Base-by-base conservation (phyloP, 2,329 filamentous ascomycete species). In the Kalaharituber pfeilii region DNA sequence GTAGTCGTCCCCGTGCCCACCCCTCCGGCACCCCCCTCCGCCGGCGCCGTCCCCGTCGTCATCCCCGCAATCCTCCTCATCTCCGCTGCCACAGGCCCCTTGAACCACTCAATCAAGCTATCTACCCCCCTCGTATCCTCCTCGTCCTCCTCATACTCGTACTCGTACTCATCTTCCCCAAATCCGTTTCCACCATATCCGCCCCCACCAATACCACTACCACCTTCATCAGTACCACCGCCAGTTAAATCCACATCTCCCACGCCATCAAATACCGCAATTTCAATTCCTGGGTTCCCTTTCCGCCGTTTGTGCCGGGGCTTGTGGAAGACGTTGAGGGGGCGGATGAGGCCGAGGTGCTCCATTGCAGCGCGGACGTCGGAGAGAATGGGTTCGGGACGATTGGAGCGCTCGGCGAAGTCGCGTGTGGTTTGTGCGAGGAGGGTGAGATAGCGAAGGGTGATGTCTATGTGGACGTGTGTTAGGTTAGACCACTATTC, bases 361-460 rank as follows among this genome's bases (percentile, higher is more conserved):
- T 64, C 62, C 50, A 64, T 59, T 9, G 62, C 62, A 13, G 57
- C 52, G 29, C 62, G 58, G 25, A 60, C 56, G 25, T 64, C 62
- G 13, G 56, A 50, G 24, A 64, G 50, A 22, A 22, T 25, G 18
- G 22, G 15, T 4, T 64, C 62, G 13, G 57, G 52, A 13, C 61
- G 58, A 7, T 60, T 59, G 9, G 61, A 56, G 18, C 52, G 56
- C 53, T 64, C 62, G 44, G 62, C 60, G 13, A 63, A 58, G 30
- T 61, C 49, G 29, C 56, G 53, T 30, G 62, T 62, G 22, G 62
- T 62, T 15, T 49, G 52, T 24, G 60, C 62, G 18, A 64, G 60
- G 55, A 64, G 62, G 27, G 53, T 54, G 26, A 64, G 57, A 47
- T 64, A 63, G 20, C 62, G 62, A n/a, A 53, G 56, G 27, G 61